Evolutionary conservation across 768 basidiomycete genomes (phyloP), one percentile per base, ranked within the genome.

Genomic region (Kwoniella sp.): DNA sequence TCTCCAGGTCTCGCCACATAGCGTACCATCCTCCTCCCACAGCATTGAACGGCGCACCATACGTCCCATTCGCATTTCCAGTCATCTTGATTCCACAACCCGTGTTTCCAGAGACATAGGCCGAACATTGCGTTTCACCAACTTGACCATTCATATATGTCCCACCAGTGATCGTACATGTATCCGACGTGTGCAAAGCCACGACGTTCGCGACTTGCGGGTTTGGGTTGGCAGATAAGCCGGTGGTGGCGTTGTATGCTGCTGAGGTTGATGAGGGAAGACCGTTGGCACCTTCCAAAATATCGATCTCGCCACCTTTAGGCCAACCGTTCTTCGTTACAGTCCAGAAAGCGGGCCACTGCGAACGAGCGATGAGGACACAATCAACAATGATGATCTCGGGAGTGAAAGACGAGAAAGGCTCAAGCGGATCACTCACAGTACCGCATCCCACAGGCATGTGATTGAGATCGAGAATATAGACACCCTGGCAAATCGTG

Each of bases 1-100:
- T 68, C 55, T 68, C 53, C 12, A 75, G 30, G 59, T 77, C 76
- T 46, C 76, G 59, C 74, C 73, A 74, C 67, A 77, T 68, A 9
- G 82, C 86, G 73, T 83, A 89, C 81, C 81, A 87, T 0, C 88
- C 89, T 25, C 88, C 89, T 26, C 84, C 83, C 15, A 54, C 68
- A 25, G 55, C 61, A 53, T 75, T 75, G n/a, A 75, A 65, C 5
- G 68, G 55, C 15, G 60, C 64, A 15, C 74, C 77, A 13, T 74
- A 75, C 27, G 68, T 70, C 2, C 63, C 69, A 4, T 67, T 63
- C 1, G 27, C 50, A 13, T 21, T 30, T 13, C 66, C 71, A 5
- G 70, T 72, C 52, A 76, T 62, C 55, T 76, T 69, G 22, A 85
- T 85, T 44, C 87, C 86, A 70, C 88, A 89, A 13, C 88, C 88